These are phyloP conservation scores for Trichophyton rubrum DNA, from an alignment of 2,329 filamentous ascomycete genomes.

Conservation along the genomic window DNA sequence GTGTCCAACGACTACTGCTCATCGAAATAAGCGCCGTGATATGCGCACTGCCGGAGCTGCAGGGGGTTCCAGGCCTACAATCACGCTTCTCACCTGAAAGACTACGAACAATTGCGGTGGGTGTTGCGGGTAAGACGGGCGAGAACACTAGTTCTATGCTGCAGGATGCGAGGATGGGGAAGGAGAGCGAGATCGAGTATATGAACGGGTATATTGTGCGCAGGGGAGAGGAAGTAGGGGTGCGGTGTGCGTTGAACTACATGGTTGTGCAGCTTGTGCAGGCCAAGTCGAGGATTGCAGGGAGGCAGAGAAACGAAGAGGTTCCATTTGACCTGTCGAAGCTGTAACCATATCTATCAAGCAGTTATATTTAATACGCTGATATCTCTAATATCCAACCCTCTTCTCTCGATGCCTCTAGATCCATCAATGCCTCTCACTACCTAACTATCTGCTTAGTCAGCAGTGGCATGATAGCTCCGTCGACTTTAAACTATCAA, in stretches of 20 bases:
- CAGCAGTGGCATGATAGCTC: not conserved
- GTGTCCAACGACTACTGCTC: constrained; percentile 58
- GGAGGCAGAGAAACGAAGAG: constrained; percentile 19
- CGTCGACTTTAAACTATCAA: not conserved
- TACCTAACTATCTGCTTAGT: not conserved
- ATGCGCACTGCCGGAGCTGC: constrained; percentile 59
- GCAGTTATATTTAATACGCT: no score
- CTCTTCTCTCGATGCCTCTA: not conserved
- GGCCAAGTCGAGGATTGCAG: constrained; percentile 47
- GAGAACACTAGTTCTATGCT: constrained; percentile 56
- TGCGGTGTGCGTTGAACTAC: constrained; percentile 61
- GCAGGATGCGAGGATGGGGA: constrained; percentile 48
- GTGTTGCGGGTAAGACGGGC: constrained; percentile 42
- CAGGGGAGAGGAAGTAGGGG: constrained; percentile 57
- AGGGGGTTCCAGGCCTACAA: constrained; percentile 46
- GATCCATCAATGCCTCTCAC: not conserved
- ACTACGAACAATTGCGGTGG: constrained; percentile 47
- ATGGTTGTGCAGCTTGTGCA: constrained; percentile 61
- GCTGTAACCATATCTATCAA: not conserved
- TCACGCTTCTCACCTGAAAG: constrained; percentile 49
- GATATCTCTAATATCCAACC: no score
- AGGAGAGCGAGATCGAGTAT: constrained; percentile 64
- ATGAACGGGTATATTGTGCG: constrained; percentile 79
- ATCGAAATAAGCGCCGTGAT: constrained; percentile 64
- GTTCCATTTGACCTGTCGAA: constrained; percentile 22